These are phyloP conservation scores for Gaeumannomyces tritici DNA, from an alignment of 2,329 filamentous ascomycete species.

Conservation along the genomic window DNA sequence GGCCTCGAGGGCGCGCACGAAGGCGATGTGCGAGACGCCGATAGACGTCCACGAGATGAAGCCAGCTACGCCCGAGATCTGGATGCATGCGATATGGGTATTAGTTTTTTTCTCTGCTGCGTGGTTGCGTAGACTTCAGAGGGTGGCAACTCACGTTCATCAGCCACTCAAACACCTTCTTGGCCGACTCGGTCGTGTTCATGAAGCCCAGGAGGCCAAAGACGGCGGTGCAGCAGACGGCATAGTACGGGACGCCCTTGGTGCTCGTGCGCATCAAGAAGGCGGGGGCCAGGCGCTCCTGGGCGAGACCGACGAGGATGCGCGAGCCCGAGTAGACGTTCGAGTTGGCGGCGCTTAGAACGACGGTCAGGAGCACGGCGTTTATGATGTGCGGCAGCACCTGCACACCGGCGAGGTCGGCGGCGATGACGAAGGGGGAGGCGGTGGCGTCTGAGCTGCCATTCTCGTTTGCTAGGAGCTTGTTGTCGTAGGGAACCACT, in stretches of 20 bases:
- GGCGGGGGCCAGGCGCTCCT: conserved; percentile 52
- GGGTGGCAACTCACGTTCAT: conserved; percentile 34
- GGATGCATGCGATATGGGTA: background rate
- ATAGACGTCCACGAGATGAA: conserved; percentile 65
- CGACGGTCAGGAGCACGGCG: conserved; percentile 66
- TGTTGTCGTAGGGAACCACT: conserved; percentile 50
- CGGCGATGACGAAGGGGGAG: conserved; percentile 55
- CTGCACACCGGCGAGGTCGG: conserved; percentile 50
- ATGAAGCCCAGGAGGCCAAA: conserved; percentile 59
- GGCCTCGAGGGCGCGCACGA: conserved; percentile 48
- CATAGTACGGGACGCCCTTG: conserved; percentile 51
- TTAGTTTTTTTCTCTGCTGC: no score
- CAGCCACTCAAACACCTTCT: conserved; percentile 61
- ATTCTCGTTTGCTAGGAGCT: conserved; percentile 37
- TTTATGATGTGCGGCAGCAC: conserved; percentile 65
- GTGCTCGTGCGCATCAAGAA: conserved; percentile 51
- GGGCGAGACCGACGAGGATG: conserved; percentile 56
- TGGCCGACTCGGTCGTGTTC: conserved; percentile 49
- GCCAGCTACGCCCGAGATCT: conserved; percentile 55
- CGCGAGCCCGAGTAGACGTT: conserved; percentile 66
- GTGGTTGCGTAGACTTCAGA: no score
- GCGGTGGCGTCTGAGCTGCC: conserved; percentile 41
- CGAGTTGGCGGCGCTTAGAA: conserved; percentile 69
- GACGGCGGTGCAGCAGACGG: conserved; percentile 45
- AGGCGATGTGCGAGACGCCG: conserved; percentile 52